phyloP scores from a whole-genome alignment of 2,329 filamentous ascomycete genomes.

The Ophiostoma piceae region DNA sequence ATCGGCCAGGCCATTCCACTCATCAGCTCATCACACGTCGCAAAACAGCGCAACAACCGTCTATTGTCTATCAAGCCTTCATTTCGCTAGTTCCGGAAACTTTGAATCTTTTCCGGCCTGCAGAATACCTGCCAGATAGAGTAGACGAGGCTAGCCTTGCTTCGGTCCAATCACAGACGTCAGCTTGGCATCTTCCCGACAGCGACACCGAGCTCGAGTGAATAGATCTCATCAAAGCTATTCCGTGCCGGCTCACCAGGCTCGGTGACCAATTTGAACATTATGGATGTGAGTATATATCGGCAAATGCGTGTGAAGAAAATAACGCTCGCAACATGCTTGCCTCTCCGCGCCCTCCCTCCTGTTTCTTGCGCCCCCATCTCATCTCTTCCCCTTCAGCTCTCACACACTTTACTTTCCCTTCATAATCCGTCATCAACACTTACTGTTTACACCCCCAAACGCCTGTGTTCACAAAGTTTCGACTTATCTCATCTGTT shows the following conservation, averaged over 20 bases:
- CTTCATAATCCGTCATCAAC: background rate
- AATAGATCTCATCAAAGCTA: background rate
- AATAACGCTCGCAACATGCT: background rate
- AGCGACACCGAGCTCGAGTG: background rate
- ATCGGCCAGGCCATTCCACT: background rate
- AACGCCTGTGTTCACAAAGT: background rate
- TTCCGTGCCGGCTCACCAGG: background rate
- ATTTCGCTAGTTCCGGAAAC: background rate
- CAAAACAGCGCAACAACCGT: background rate
- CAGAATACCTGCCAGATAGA: background rate
- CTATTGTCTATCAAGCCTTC: background rate
- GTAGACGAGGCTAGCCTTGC: constrained; percentile 8
- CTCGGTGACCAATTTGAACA: background rate
- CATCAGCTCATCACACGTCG: background rate
- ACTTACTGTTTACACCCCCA: background rate
- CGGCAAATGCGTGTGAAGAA: background rate
- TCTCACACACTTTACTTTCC: background rate
- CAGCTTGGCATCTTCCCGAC: background rate
- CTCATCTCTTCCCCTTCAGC: background rate
- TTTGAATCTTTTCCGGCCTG: background rate
- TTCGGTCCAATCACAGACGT: background rate
- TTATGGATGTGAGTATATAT: background rate
- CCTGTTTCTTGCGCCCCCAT: background rate
- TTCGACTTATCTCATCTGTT: background rate
- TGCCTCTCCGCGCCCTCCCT: background rate